Conservation (phyloP, 371 early-diverging fungal species). For the Mucor indicus region DNA sequence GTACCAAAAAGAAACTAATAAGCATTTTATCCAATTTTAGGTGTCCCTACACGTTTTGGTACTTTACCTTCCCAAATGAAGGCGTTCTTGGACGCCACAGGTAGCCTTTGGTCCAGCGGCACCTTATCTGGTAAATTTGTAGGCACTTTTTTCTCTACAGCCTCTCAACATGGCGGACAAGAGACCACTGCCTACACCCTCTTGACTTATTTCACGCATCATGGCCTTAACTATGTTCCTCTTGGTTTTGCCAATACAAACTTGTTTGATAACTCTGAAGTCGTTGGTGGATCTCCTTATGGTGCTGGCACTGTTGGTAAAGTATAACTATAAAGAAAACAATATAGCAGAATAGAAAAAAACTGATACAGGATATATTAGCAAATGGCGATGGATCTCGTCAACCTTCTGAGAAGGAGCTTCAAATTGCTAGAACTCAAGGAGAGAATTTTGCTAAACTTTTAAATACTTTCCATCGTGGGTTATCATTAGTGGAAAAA, state of each 20-base stretch:
- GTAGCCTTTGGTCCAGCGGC: conserved; percentile 66
- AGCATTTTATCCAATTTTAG: too few species aligned
- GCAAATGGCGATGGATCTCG: conserved; percentile 63
- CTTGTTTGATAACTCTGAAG: conserved; percentile 47
- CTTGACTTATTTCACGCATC: conserved; percentile 72
- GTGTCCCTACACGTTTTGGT: conserved; percentile 72
- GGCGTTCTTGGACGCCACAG: conserved; percentile 67
- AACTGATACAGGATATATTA: too few species aligned
- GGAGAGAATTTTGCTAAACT: conserved; percentile 64
- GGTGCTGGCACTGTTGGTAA: conserved; percentile 47
- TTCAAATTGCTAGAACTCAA: conserved; percentile 61
- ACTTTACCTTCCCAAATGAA: conserved; percentile 75
- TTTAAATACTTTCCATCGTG: conserved; percentile 11
- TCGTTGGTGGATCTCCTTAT: conserved; percentile 71
- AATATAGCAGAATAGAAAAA: too few species aligned
- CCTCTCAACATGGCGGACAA: conserved; percentile 74
- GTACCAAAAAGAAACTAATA: too few species aligned
- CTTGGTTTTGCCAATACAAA: conserved; percentile 59
- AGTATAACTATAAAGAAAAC: neutral
- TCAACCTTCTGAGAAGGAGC: conserved; percentile 60
- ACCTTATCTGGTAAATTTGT: conserved; percentile 69
- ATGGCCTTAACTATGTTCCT: conserved; percentile 80
- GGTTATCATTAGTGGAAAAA: neutral
- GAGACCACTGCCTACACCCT: conserved; percentile 75
- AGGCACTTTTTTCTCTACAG: conserved; percentile 74